Percentiles rank a stretch among this genome's conserved stretches.
phyloP scores from a whole-genome alignment of 352 stramenopile species.

The Pythium monospermum region DNA sequence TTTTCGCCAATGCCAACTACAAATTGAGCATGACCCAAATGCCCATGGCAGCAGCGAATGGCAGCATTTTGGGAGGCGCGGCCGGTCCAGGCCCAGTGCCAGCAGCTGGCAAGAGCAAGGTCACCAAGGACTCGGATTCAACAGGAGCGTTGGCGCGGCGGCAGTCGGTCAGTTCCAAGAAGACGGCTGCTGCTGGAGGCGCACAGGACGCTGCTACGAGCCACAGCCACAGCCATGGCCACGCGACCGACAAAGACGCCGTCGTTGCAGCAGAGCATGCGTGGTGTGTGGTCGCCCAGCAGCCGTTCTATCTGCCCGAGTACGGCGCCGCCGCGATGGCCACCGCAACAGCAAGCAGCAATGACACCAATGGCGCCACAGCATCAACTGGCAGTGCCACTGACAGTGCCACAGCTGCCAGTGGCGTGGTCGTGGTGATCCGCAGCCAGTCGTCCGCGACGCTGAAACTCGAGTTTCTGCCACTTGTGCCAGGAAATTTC shows the following conservation, averaged over 20 bases:
- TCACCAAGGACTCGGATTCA: no score
- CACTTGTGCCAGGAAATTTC: conserved; percentile 86
- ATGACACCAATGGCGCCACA: background rate
- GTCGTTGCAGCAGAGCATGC: conserved; percentile 39
- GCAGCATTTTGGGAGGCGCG: background rate
- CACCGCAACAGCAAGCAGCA: background rate
- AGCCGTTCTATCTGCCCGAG: conserved; percentile 73
- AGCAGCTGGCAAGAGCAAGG: no score
- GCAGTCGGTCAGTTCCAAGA: background rate
- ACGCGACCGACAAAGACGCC: conserved; percentile 29
- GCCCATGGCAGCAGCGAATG: background rate
- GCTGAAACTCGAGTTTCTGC: conserved; percentile 87
- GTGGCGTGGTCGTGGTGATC: conserved; percentile 31
- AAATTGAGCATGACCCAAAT: conserved; percentile 70
- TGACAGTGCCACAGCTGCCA: conserved; percentile 1
- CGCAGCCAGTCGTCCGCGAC: conserved; percentile 47
- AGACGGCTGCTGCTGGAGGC: background rate
- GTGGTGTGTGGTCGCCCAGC: conserved; percentile 63
- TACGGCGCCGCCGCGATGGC: conserved; percentile 13
- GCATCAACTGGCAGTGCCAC: conserved; percentile 1
- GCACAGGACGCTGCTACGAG: conserved; percentile 7
- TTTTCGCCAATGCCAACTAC: conserved; percentile 62
- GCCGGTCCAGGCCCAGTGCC: background rate
- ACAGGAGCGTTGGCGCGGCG: no score
- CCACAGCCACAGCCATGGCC: conserved; percentile 20